These are phyloP conservation scores for Hanseniaspora singularis DNA, from an alignment of 805 yeast species.

Conservation along the genomic window DNA sequence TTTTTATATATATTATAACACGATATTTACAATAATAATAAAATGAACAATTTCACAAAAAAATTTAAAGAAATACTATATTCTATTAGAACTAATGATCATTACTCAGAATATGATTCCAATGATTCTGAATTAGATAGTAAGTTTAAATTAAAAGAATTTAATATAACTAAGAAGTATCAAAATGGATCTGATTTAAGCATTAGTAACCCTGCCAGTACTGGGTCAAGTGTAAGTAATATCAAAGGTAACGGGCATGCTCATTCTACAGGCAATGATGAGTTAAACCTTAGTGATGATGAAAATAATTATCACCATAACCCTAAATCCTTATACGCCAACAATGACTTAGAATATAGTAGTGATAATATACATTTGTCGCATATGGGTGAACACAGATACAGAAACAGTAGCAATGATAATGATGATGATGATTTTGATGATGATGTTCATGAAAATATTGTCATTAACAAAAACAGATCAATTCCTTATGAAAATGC, in stretches of 20 bases:
- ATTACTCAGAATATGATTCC: constrained; percentile 55
- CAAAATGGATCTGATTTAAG: neutral
- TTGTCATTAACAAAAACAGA: constrained; percentile 15
- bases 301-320: constrained; percentile 7
- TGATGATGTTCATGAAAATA: neutral
- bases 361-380: constrained; percentile 12
- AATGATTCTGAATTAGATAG: constrained; percentile 34
- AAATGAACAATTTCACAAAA: constrained; percentile 33
- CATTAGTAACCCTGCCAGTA: neutral
- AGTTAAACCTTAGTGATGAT: constrained; percentile 7
- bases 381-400: constrained; percentile 4
- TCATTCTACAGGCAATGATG: constrained; percentile 6
- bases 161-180: constrained; percentile 3
- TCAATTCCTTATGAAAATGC: constrained; percentile 16
- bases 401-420: constrained; percentile 14
- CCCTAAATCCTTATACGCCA: constrained; percentile 5
- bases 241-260: neutral
- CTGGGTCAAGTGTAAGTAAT: neutral
- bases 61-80: constrained; percentile 49
- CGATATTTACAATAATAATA: no score
- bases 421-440: constrained; percentile 9
- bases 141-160: constrained; percentile 29
- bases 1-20: no score
- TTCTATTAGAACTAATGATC: constrained; percentile 53
- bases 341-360: constrained; percentile 14